Conservation (phyloP, 2,329 filamentous ascomycete species). For the Calonectria ilicicola region DNA sequence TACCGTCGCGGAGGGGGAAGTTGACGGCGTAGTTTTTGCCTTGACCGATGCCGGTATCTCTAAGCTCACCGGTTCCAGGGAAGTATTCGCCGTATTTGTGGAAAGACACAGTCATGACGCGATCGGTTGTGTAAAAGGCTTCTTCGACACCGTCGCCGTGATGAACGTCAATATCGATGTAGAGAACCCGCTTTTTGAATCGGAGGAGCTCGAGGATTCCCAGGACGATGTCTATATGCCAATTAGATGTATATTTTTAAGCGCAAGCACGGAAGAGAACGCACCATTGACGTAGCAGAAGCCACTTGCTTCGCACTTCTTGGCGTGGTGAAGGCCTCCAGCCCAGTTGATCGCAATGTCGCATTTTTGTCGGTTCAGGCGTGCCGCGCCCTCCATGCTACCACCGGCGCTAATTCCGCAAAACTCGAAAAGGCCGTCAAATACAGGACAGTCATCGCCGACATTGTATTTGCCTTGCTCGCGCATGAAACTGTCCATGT, state of each 20-base stretch:
- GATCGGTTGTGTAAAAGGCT: constrained; percentile 91
- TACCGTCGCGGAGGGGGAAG: constrained; percentile 91
- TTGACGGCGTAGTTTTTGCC: constrained; percentile 94
- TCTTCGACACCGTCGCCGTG: constrained; percentile 95
- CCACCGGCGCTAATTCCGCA: constrained; percentile 95
- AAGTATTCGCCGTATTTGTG: constrained; percentile 99
- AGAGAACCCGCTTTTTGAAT: constrained; percentile 93
- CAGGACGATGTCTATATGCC: constrained; percentile 84
- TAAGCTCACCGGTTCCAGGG: constrained; percentile 88
- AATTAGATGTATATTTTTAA: constrained; percentile 20
- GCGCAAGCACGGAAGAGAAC: constrained; percentile 37
- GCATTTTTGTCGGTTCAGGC: constrained; percentile 90
- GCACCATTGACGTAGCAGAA: constrained; percentile 98
- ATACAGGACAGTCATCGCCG: constrained; percentile 96
- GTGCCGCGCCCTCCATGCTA: constrained; percentile 91
- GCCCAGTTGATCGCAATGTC: constrained; percentile 99
- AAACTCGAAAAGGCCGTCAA: constrained; percentile 97
- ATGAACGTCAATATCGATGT: constrained; percentile 96
- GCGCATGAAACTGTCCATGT: constrained; percentile 93
- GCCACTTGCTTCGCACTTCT: constrained; percentile 94
- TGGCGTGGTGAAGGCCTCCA: constrained; percentile 95
- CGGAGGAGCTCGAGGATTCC: constrained; percentile 93
- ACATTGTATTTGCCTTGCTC: constrained; percentile 96
- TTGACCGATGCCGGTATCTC: constrained; percentile 87
- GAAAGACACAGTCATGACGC: constrained; percentile 93